Evolutionary conservation across 1,284 basidiomycete species (phyloP), one percentile per base, ranked within the genome.

Genomic region (Moniliophthora roreri): DNA sequence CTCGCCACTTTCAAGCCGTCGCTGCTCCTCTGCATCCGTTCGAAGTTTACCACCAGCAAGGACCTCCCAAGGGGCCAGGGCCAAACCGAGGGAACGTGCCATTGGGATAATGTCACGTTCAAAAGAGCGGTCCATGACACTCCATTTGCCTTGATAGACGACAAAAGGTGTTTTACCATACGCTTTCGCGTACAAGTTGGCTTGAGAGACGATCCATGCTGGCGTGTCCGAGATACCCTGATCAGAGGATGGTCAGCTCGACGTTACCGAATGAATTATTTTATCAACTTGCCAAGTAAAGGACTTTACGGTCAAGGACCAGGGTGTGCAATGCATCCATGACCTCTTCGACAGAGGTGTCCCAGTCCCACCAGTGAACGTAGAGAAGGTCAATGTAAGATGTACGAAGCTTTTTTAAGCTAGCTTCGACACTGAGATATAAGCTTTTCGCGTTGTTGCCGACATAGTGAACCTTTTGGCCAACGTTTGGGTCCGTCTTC

Each of bases 351-450:
- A n/a, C n/a, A n/a, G n/a, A n/a, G n/a, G n/a, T n/a, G n/a, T n/a
- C n/a, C n/a, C n/a, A n/a, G n/a, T n/a, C n/a, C n/a, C n/a, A n/a
- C n/a, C n/a, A n/a, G n/a, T n/a, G n/a, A n/a, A n/a, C n/a, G n/a
- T n/a, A n/a, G n/a, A n/a, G n/a, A n/a, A n/a, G n/a, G n/a, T n/a
- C n/a, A n/a, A n/a, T n/a, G n/a, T n/a, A n/a, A n/a, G n/a, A n/a
- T n/a, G n/a, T n/a, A n/a, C n/a, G n/a, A n/a, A n/a, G n/a, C n/a
- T n/a, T n/a, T n/a, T n/a, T n/a, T n/a, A n/a, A n/a, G n/a, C n/a
- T n/a, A n/a, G n/a, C n/a, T n/a, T n/a, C n/a, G n/a, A n/a, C n/a
- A 46, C 76, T 76, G 80, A 71, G 73, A 81, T 62, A 82, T 80
- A 83, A 50, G 0, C 74, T 71, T 58, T 81, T 79, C 46, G 63